A percentile compares a stretch with the other conserved stretches of the same genome.
Conservation (phyloP, 78 protist species). For the Dictyostelium firmibasis region DNA sequence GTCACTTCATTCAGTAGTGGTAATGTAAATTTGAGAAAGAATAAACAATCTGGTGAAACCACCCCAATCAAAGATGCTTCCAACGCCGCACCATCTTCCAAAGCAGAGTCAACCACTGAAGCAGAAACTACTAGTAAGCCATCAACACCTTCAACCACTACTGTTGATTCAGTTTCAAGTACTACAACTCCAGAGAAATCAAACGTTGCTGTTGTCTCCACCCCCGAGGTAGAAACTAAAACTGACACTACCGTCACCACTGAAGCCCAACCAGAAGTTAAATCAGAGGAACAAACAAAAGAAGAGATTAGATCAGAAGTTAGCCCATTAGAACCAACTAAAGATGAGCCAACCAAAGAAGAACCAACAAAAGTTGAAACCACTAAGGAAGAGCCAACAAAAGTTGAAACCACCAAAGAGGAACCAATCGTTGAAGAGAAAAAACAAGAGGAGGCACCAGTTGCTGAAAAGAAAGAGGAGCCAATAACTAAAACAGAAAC, state of each 20-base stretch:
- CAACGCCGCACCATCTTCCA: background rate
- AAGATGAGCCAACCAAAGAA: background rate
- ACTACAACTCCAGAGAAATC: background rate
- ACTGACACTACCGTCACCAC: background rate
- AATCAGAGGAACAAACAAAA: background rate
- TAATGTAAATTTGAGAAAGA: slow-evolving; percentile 44
- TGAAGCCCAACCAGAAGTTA: background rate
- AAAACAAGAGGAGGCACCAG: background rate
- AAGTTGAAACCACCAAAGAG: background rate
- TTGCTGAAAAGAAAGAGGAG: background rate
- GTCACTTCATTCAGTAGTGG: slow-evolving; percentile 25
- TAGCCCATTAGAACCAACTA: background rate
- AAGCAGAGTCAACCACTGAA: slow-evolving; percentile 19
- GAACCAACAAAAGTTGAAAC: background rate
- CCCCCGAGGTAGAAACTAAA: background rate
- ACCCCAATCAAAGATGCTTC: background rate
- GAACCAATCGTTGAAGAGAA: background rate
- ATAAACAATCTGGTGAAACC: background rate
- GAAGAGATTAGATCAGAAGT: background rate
- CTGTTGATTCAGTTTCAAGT: background rate
- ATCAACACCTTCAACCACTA: background rate
- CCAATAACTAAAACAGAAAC: background rate
- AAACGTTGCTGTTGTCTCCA: background rate
- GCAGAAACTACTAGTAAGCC: background rate
- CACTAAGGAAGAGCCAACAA: background rate